phyloP scores from a whole-genome alignment of 495 filamentous ascomycete genomes.

The Thermothielavioides terrestris region DNA sequence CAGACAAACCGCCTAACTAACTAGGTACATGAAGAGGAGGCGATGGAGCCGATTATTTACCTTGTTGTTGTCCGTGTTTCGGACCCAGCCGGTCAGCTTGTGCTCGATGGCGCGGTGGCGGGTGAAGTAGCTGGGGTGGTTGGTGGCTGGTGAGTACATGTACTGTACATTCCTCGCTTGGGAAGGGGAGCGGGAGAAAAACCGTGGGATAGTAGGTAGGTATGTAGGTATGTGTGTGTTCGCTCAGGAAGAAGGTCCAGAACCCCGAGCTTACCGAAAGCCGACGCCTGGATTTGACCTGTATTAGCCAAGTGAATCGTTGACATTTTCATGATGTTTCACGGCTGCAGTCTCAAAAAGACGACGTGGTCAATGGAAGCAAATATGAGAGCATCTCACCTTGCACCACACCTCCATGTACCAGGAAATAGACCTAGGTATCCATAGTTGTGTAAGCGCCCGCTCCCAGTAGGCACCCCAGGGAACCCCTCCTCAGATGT shows the following conservation, averaged over 20 bases:
- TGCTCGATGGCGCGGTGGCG: constrained; percentile 56
- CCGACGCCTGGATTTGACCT: constrained; percentile 5
- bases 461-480: too few species aligned
- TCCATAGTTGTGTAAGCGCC: background rate
- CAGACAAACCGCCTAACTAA: too few species aligned
- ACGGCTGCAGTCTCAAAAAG: background rate
- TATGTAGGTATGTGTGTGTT: constrained; percentile 3
- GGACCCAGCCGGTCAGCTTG: constrained; percentile 67
- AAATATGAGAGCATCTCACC: constrained; percentile 25
- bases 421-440: constrained; percentile 44
- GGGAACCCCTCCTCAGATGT: background rate
- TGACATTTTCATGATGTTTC: too few species aligned
- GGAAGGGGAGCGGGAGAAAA: too few species aligned
- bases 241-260: background rate
- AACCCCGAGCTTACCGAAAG: constrained; percentile 11
- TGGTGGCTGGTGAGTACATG: background rate
- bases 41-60: constrained; percentile 36
- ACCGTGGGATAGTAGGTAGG: constrained; percentile 6
- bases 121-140: constrained; percentile 57
- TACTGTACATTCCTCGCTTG: too few species aligned
- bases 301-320: too few species aligned
- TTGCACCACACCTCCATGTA: constrained; percentile 46
- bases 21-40: background rate
- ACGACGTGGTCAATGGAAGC: background rate
- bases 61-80: constrained; percentile 65